Evolutionary conservation across 441 rosid genomes (phyloP).

Genomic region (Gossypium laxum): DNA sequence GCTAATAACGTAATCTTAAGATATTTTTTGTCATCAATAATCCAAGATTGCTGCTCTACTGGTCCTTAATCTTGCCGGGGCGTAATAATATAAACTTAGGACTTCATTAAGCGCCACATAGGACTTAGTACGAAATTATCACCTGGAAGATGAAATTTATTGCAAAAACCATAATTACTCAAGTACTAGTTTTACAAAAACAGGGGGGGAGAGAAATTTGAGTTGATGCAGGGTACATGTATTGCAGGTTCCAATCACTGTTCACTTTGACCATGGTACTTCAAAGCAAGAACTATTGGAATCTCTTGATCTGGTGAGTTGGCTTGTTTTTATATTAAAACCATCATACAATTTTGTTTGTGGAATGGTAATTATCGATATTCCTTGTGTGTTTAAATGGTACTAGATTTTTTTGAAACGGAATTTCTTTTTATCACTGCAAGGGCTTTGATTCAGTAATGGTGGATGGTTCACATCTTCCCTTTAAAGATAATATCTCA

Average conservation of each 20-base stretch:
- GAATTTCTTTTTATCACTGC: conserved; percentile 9
- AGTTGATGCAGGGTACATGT: conserved; percentile 8
- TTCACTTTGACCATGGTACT: conserved; percentile 92
- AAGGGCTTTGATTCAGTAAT: conserved; percentile 87
- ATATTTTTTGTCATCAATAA: too few relatives aligned
- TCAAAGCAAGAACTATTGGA: conserved; percentile 69
- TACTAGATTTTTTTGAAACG: conserved; percentile 11
- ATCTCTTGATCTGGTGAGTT: conserved; percentile 65
- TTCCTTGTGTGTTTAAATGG: neutral
- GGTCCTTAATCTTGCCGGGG: too few relatives aligned
- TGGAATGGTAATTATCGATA: neutral
- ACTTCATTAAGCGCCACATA: neutral
- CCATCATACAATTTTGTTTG: neutral
- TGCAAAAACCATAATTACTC: conserved; percentile 1
- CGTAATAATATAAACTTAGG: too few relatives aligned
- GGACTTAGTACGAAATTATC: neutral
- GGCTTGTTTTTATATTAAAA: conserved; percentile 5
- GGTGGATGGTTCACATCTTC: conserved; percentile 93
- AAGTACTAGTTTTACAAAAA: neutral
- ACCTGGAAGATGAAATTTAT: neutral
- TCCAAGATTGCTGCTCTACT: too few relatives aligned
- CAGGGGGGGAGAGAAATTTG: neutral
- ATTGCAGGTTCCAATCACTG: conserved; percentile 82
- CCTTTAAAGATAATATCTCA: conserved; percentile 60
- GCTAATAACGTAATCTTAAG: too few relatives aligned